A percentile compares a stretch with the other conserved stretches of the same genome.
phyloP scores from a whole-genome alignment of 768 basidiomycete genomes.

The Pholiota molesta region DNA sequence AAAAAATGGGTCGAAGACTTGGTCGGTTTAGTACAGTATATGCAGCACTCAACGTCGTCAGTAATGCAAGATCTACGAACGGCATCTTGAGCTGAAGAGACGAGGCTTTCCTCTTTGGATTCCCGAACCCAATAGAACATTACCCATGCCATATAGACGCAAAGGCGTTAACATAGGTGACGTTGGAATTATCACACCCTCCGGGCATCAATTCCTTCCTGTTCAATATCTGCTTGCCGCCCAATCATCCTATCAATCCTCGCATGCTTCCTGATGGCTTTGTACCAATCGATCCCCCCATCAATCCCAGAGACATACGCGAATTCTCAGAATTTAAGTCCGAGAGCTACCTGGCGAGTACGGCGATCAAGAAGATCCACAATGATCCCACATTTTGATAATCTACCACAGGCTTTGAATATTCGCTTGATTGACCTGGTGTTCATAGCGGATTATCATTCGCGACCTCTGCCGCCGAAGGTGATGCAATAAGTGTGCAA shows the following conservation, averaged over 20 bases:
- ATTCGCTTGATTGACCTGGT: not conserved
- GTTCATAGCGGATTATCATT: conserved; percentile 16
- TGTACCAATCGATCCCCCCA: conserved; percentile 6
- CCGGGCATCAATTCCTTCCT: conserved; percentile 17
- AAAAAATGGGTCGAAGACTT: too few relatives aligned
- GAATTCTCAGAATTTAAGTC: conserved; percentile 11
- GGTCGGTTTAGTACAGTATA: not conserved
- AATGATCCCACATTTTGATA: conserved; percentile 1
- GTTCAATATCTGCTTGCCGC: conserved; percentile 19
- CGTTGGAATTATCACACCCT: conserved; percentile 17
- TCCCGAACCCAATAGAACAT: conserved; percentile 14
- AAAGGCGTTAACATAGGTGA: conserved; percentile 21
- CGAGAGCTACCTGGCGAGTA: conserved; percentile 13
- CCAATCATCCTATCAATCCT: conserved; percentile 16
- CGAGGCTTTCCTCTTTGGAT: conserved; percentile 21
- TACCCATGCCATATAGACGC: conserved; percentile 15
- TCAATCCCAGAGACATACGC: conserved; percentile 8
- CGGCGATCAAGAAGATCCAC: conserved; percentile 2
- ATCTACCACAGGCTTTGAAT: not conserved
- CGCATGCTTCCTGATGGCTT: conserved; percentile 12
- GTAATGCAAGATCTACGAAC: conserved; percentile 14
- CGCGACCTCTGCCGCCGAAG: conserved; percentile 19
- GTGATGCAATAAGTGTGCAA: too few relatives aligned
- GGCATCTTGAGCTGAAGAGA: conserved; percentile 11
- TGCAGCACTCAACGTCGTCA: not conserved